Evolutionary conservation across 495 filamentous ascomycete species (phyloP).

Genomic region (Aspergillus indologenus): DNA sequence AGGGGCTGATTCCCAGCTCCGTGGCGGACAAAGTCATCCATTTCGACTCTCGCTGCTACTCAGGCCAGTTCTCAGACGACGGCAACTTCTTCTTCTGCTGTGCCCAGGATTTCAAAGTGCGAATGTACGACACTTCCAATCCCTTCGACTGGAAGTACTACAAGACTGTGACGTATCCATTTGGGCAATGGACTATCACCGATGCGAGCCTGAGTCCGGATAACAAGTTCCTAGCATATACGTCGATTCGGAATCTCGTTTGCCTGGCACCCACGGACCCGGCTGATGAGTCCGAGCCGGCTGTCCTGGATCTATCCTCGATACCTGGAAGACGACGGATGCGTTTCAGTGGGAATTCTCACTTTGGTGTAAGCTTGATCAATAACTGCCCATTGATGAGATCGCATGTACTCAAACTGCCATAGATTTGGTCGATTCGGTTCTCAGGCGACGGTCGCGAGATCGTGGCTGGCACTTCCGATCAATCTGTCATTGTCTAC

Average conservation of each 20-base stretch:
- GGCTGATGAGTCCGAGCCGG: slow-evolving; percentile 71
- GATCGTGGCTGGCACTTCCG: slow-evolving; percentile 82
- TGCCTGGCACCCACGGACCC: slow-evolving; percentile 87
- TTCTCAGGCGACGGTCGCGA: slow-evolving; percentile 93
- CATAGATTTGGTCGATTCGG: slow-evolving; percentile 81
- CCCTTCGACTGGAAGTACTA: slow-evolving; percentile 95
- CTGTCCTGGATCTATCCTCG: slow-evolving; percentile 65
- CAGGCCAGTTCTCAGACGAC: slow-evolving; percentile 93
- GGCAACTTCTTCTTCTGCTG: slow-evolving; percentile 98
- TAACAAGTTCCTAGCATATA: slow-evolving; percentile 86
- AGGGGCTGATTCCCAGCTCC: slow-evolving; percentile 66
- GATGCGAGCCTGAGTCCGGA: slow-evolving; percentile 91
- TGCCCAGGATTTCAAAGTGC: slow-evolving; percentile 86
- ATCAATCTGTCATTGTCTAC: slow-evolving; percentile 82
- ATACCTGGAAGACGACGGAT: slow-evolving; percentile 39
- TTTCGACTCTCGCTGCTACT: slow-evolving; percentile 81
- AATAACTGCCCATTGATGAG: slow-evolving; percentile 2
- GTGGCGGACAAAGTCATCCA: slow-evolving; percentile 85
- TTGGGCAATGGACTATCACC: slow-evolving; percentile 92
- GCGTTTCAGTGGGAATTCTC: slow-evolving; percentile 39
- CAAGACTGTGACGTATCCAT: slow-evolving; percentile 83
- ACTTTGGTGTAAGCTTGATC: slow-evolving; percentile 47
- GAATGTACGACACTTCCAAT: slow-evolving; percentile 97
- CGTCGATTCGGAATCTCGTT: slow-evolving; percentile 76
- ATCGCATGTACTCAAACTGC: slow-evolving; percentile 20